Conservation (phyloP, 164 flowering plant genomes). For the Chloranthus sessilifolius region DNA sequence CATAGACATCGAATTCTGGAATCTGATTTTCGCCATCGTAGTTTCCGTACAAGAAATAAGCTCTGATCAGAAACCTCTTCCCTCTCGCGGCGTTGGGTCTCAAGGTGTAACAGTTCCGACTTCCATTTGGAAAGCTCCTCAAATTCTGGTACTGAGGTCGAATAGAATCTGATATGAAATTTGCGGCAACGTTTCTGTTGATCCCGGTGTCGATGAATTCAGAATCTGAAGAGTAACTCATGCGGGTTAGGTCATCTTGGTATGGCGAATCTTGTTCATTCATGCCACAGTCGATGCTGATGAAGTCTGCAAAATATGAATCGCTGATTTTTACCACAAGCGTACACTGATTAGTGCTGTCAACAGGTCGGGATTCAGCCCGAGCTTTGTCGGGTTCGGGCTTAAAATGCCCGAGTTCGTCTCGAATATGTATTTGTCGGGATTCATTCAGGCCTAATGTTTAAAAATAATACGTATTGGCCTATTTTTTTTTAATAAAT, state of each 20-base stretch:
- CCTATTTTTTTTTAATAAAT: too few species aligned
- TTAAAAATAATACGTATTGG: too few species aligned
- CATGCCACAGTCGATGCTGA: slow-evolving; percentile 10
- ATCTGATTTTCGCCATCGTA: slow-evolving; percentile 20
- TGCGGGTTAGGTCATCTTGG: neutral
- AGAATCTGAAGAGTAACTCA: slow-evolving; percentile 5
- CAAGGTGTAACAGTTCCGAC: slow-evolving; percentile 6
- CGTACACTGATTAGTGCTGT: too few species aligned
- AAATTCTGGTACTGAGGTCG: neutral
- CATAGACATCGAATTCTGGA: slow-evolving; percentile 35
- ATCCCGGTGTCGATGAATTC: slow-evolving; percentile 5
- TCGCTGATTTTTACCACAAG: too few species aligned
- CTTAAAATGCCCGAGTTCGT: too few species aligned
- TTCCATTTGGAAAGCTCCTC: slow-evolving; percentile 8
- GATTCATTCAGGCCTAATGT: too few species aligned
- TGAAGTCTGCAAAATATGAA: slow-evolving; percentile 2
- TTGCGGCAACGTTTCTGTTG: neutral
- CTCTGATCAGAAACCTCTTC: slow-evolving; percentile 33
- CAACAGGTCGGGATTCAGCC: too few species aligned
- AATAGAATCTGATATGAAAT: neutral
- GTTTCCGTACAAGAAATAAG: slow-evolving; percentile 46
- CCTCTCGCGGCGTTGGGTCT: slow-evolving; percentile 5
- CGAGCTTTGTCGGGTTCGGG: too few species aligned
- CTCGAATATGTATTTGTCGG: too few species aligned
- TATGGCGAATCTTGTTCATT: neutral